Conservation (phyloP, 495 filamentous ascomycete species). For the Lepidopterella palustris region DNA sequence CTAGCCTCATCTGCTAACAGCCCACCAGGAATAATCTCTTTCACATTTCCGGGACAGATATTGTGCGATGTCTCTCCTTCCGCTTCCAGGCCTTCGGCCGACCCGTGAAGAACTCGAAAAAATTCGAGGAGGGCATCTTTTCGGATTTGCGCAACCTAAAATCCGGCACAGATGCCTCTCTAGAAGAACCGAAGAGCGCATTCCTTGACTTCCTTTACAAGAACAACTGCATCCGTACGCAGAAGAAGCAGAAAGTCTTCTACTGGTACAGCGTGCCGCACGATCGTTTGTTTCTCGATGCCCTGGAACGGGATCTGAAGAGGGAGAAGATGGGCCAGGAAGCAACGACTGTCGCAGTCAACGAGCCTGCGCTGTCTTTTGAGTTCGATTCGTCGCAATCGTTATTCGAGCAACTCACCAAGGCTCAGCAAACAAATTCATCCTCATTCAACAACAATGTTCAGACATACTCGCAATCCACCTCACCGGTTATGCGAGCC, state of each 20-base stretch:
- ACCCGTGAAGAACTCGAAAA: conserved; percentile 98
- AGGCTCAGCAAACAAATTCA: conserved; percentile 95
- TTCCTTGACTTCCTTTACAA: conserved; percentile 99
- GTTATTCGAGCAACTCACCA: conserved; percentile 98
- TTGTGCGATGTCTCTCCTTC: conserved; percentile 96
- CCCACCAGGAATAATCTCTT: conserved; percentile 88
- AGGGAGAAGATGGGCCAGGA: conserved; percentile 99
- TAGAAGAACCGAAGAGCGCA: conserved; percentile 96
- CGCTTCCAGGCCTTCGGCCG: conserved; percentile 97
- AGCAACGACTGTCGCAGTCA: conserved; percentile 90
- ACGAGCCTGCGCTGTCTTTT: conserved; percentile 93
- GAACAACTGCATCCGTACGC: conserved; percentile 99
- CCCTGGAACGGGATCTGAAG: conserved; percentile 93
- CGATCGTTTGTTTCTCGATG: conserved; percentile 94
- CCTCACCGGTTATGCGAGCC: conserved; percentile 77
- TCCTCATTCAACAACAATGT: conserved; percentile 90
- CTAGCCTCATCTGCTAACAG: conserved; percentile 23
- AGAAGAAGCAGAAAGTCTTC: conserved; percentile 99
- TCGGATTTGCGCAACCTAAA: conserved; percentile 97
- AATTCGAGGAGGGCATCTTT: conserved; percentile 99
- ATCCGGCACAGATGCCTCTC: conserved; percentile 95
- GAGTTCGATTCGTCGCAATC: conserved; percentile 99
- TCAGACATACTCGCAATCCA: conserved; percentile 62
- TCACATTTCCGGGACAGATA: conserved; percentile 97
- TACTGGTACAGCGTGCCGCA: conserved; percentile 99